Base-by-base conservation (phyloP, 2,329 filamentous ascomycete species). In the Salinomyces thailandicus region DNA sequence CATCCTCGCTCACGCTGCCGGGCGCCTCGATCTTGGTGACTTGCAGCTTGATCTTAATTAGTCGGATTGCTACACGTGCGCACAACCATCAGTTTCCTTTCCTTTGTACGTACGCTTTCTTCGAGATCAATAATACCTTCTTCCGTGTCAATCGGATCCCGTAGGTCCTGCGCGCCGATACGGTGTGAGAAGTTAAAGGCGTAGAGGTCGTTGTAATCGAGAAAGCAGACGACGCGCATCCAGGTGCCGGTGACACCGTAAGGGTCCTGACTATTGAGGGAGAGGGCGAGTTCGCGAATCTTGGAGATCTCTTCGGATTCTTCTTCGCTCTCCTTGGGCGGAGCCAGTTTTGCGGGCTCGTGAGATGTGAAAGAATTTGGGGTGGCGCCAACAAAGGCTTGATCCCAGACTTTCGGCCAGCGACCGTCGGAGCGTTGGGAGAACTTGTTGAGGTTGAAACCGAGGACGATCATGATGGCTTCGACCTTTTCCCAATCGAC, bases 401-500 rank as follows among this genome's bases (percentile, higher is more conserved):
- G 61, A 20, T 66, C 61, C 71, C 74, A 79, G n/a, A 73, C 60
- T 17, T 66, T 60, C 9, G 58, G 59, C 39, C 76, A 70, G 2
- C 71, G 59, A 2, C 63, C 61, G 13, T 64, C 62, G 5, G 51
- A 50, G 9, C 64, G 50, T 33, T 55, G 50, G 16, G 48, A 60
- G 45, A 73, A 71, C 7, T 58, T 52, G 26, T 62, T 58, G 35
- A 81, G 65, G 52, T 85, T 85, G 51, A 72, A 68, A 3, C 71
- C 72, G 3, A 87, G 58, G 2, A 80, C 74, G 3, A 86, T 64
- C 67, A 85, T 73, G 36, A 85, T 72, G 6, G 79, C 77, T 58
- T 87, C 82, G 8, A 86, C 62, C 61, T 82, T 84, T 58, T 87
- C 81, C 83, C 83, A 89, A 57, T 89, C 81, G 0, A 84, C 77